Evolutionary conservation across 2,329 filamentous ascomycete species (phyloP).

Genomic region (Sclerotinia minor): DNA sequence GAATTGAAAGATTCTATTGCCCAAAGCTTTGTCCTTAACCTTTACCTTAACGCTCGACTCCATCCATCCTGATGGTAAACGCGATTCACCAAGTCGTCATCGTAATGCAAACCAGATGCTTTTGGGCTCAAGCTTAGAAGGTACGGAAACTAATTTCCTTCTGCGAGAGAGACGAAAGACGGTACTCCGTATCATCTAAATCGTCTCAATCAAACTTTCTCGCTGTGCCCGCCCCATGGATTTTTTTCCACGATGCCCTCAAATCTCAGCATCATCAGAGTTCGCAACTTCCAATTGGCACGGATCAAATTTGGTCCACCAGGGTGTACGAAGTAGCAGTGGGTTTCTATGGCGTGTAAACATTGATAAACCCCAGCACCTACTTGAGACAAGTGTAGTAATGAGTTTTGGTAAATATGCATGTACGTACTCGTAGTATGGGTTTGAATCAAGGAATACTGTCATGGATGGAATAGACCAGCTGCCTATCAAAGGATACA

Average conservation of each 20-base stretch:
- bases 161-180: neutral
- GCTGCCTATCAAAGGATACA: neutral
- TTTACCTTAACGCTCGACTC: neutral
- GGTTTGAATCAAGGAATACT: slow-evolving; percentile 7
- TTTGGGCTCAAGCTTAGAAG: neutral
- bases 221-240: slow-evolving; percentile 2
- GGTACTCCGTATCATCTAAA: neutral
- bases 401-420: slow-evolving; percentile 6
- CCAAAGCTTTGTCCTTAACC: slow-evolving; percentile 17
- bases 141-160: neutral
- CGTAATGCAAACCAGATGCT: neutral
- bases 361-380: slow-evolving; percentile 2
- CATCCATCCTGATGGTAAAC: neutral
- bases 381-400: slow-evolving; percentile 17
- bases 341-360: slow-evolving; percentile 12
- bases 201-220: slow-evolving; percentile 12
- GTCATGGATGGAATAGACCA: slow-evolving; percentile 20
- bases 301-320: neutral
- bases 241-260: neutral
- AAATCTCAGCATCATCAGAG: neutral
- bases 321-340: neutral
- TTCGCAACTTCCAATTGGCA: slow-evolving; percentile 11
- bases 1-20: neutral
- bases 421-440: too few relatives aligned
- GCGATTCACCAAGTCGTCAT: neutral